Evolutionary conservation across 2,329 filamentous ascomycete species (phyloP), one percentile per base, ranked within the genome.

Genomic region (Monilinia polystroma): DNA sequence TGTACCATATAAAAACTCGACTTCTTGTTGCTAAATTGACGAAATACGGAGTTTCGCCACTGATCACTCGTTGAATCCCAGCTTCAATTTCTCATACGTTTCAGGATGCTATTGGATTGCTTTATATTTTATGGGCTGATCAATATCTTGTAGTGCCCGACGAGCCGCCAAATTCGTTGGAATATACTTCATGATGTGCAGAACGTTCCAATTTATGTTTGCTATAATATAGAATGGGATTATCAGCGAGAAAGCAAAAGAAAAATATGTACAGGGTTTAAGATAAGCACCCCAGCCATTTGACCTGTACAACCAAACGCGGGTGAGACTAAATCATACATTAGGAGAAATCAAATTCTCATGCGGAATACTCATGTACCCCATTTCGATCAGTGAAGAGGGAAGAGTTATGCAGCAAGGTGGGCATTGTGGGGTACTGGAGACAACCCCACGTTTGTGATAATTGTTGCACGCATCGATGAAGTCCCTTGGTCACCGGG

Each of bases 241-340:
- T 60, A 60, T 66, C 55, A 60, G 47, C 45, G 38, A 53, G n/a
- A 23, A 60, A 52, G 32, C 47, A 66, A 62, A 66, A 47, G 55
- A 20, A 62, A 62, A 43, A n/a, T 38, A 23, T 54, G 35, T 38
- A 26, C 64, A 60, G 47, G 60, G 35, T 66, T 23, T 16, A 29
- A 66, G 64, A 62, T 66, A 66, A 66, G 64, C 47, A 66, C 41
- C 38, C 32, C 32, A 47, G 47, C 49, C 64, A 29, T 60, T 52
- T 35, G 29, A 49, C 12, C 32, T 64, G 63, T 49, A 64, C 29
- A 5, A 57, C 64, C n/a, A 45, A 43, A 45, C 23, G 23, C 29
- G 64, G 56, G 64, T 66, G 64, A 62, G 52, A 66, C 64, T 56
- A 60, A 51, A 47, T 35, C 35, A 66, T 26, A 18, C 47, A 54